Evolutionary conservation across 768 basidiomycete genomes (phyloP), one percentile per base, ranked within the genome.

Genomic region (Rhizopogon vulgaris): DNA sequence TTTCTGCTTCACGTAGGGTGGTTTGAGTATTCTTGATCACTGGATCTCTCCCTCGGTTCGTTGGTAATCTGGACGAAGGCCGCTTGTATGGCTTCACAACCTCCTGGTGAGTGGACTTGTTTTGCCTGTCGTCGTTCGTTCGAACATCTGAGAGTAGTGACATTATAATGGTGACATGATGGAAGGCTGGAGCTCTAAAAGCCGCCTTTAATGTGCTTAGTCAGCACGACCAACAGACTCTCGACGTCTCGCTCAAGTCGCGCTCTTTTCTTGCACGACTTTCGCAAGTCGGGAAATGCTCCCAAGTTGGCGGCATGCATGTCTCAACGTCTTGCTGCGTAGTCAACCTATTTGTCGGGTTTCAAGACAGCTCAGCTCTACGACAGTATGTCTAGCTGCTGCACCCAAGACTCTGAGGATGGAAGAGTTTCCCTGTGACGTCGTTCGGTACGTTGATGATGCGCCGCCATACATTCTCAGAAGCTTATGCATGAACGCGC

Each of bases 121-220:
- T n/a, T n/a, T n/a, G n/a, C n/a, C n/a, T n/a, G n/a, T n/a, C n/a
- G n/a, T n/a, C n/a, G n/a, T n/a, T n/a, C n/a, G n/a, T 94, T 52
- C 92, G 80, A 32, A 82, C 81, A 59, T 93, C 90, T 8, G 87
- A 87, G 6, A 81, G 83, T 22, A 94, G 78, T 55, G 90, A 83
- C 80, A 78, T 82, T n/a, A n/a, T n/a, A n/a, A n/a, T n/a, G 43
- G 54, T 56, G 55, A 39, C 42, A 32, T 34, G 28, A 30, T 30
- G 28, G 28, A 22, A 22, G 28, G 9, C 28, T 30, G 8, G 1
- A 12, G 32, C 10, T 34, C 32, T 50, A n/a, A 2, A 40, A 25
- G 38, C 25, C 4, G 30, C 38, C 38, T 34, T 11, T 12, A 34
- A 32, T 30, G 24, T 34, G 45, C 45, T 46, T 46, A 46, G 45